Evolutionary conservation across 306 rosid species (phyloP).

Genomic region (Phaseolus lunatus): DNA sequence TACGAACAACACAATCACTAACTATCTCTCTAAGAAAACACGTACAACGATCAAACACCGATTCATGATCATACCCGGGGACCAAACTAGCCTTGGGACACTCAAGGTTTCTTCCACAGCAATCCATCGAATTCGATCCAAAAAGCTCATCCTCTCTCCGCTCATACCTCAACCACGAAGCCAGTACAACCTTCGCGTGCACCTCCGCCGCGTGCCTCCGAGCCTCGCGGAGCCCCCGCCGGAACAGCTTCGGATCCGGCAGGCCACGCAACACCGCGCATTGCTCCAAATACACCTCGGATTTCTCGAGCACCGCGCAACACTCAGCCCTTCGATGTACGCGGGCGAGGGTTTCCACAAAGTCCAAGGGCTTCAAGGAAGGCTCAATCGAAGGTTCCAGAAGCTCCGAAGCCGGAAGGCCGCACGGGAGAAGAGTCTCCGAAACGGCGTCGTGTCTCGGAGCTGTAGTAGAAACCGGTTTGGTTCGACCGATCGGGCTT

Average conservation of each 20-base stretch:
- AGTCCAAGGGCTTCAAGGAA: neutral
- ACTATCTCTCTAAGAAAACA: neutral
- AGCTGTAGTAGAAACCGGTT: neutral
- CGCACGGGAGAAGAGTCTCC: slow-evolving; percentile 13
- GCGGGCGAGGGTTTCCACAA: slow-evolving; percentile 3
- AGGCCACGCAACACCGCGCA: slow-evolving; percentile 11
- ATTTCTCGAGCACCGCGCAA: neutral
- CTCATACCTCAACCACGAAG: slow-evolving; percentile 16
- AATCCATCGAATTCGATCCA: slow-evolving; percentile 12
- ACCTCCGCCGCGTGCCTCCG: slow-evolving; percentile 8
- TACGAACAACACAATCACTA: neutral
- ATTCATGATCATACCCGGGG: slow-evolving; percentile 9
- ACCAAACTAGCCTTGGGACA: slow-evolving; percentile 15
- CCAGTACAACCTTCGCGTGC: neutral
- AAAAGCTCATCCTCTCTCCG: neutral
- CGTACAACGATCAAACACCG: slow-evolving; percentile 11
- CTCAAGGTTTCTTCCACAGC: slow-evolving; percentile 10
- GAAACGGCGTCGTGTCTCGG: neutral
- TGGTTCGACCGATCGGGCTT: neutral
- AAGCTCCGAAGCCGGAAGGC: slow-evolving; percentile 3
- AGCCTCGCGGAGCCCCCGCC: neutral
- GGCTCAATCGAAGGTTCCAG: slow-evolving; percentile 10
- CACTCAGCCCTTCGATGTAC: neutral
- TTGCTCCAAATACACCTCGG: slow-evolving; percentile 7
- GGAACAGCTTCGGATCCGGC: slow-evolving; percentile 26